Conservation (phyloP, 345 rosid genomes). For the Carallia brachiata region DNA sequence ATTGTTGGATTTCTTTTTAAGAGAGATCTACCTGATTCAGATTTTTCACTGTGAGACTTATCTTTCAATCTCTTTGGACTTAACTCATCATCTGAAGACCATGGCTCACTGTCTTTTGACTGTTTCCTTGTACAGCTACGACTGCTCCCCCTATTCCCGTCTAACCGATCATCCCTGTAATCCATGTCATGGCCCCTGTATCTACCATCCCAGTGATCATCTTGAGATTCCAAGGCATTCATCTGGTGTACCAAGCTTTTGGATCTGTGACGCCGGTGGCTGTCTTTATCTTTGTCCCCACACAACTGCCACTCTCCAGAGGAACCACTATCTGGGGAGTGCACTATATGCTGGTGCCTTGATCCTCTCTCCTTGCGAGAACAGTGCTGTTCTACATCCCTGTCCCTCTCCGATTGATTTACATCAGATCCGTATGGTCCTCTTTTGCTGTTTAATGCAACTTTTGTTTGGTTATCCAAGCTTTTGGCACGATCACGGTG, state of each 20-base stretch:
- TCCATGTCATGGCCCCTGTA: neutral
- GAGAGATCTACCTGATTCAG: constrained; percentile 12
- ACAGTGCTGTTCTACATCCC: constrained; percentile 20
- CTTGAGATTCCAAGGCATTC: constrained; percentile 8
- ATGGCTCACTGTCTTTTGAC: constrained; percentile 13
- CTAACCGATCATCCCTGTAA: constrained; percentile 27
- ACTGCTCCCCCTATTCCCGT: constrained; percentile 24
- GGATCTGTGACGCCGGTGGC: constrained; percentile 16
- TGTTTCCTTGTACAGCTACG: constrained; percentile 25
- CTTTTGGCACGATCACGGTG: constrained; percentile 12
- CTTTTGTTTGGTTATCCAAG: constrained; percentile 7
- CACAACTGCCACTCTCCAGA: constrained; percentile 14
- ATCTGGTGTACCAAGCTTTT: constrained; percentile 20
- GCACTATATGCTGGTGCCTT: constrained; percentile 21
- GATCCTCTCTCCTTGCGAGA: constrained; percentile 18
- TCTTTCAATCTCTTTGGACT: constrained; percentile 15
- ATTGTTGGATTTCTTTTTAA: neutral
- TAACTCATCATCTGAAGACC: constrained; percentile 15
- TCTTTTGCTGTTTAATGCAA: constrained; percentile 1
- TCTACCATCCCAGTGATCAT: constrained; percentile 14
- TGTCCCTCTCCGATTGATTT: constrained; percentile 16
- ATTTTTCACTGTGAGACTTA: neutral
- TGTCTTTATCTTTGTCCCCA: constrained; percentile 21
- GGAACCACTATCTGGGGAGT: constrained; percentile 21
- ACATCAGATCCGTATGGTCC: constrained; percentile 18